A percentile compares a stretch with the other conserved stretches of the same genome.
Evolutionary conservation across 108 stramenopile species (phyloP).

Genomic region (Epithemia pelagica): DNA sequence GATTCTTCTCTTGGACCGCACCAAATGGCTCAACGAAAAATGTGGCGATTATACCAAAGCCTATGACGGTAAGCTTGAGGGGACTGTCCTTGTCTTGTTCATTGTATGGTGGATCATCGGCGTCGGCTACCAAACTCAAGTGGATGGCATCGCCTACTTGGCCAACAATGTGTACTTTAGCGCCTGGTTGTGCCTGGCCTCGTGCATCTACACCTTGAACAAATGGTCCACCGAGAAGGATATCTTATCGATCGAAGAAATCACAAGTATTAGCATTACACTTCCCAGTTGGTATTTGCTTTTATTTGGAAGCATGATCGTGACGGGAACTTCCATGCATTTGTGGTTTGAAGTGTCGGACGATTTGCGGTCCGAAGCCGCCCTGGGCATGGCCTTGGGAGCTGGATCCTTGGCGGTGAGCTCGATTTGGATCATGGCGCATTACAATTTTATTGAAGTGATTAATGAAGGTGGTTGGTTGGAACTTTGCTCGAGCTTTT

Average conservation of each 20-base stretch:
- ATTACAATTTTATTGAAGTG: conserved; percentile 52
- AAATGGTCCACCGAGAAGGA: conserved; percentile 53
- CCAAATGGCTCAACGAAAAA: conserved; percentile 2
- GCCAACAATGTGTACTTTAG: conserved; percentile 10
- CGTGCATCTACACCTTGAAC: conserved; percentile 47
- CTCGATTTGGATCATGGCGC: conserved; percentile 46
- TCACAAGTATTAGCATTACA: conserved; percentile 46
- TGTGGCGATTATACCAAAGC: conserved; percentile 33
- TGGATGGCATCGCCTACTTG: conserved; percentile 48
- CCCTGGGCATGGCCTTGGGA: conserved; percentile 42
- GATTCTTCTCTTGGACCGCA: conserved; percentile 46
- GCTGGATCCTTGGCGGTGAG: conserved; percentile 28
- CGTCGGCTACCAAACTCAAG: conserved; percentile 24
- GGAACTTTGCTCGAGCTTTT: conserved; percentile 25
- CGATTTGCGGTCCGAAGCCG: conserved; percentile 18
- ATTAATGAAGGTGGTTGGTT: conserved; percentile 38
- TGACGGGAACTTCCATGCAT: conserved; percentile 33
- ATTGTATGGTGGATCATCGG: conserved; percentile 52
- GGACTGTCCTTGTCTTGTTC: conserved; percentile 32
- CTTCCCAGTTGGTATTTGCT: conserved; percentile 54
- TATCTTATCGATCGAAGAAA: conserved; percentile 43
- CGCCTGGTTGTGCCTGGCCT: conserved; percentile 34
- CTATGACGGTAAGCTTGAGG: conserved; percentile 58
- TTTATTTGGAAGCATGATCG: conserved; percentile 33
- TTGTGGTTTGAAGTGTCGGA: conserved; percentile 2